These are phyloP conservation scores for Scleroderma citrinum DNA, from an alignment of 768 basidiomycete species.

Conservation along the genomic window DNA sequence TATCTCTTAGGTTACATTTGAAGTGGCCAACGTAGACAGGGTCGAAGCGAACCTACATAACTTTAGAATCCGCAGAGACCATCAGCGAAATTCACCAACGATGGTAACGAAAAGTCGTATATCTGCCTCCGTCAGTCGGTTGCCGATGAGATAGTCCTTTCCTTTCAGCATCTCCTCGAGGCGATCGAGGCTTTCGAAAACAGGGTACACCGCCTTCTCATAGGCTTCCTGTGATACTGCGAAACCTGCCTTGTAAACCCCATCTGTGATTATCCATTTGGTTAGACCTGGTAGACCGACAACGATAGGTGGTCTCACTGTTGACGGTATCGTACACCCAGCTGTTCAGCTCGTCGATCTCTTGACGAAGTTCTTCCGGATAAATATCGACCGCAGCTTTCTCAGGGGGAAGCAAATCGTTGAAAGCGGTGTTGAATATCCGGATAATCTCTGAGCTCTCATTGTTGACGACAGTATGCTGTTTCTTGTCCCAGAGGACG, in stretches of 20 bases:
- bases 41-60: slow-evolving; percentile 72
- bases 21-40: slow-evolving; percentile 89
- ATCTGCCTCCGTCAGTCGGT: slow-evolving; percentile 77
- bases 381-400: slow-evolving; percentile 70
- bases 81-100: slow-evolving; percentile 37
- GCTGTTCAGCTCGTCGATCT: slow-evolving; percentile 81
- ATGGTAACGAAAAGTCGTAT: slow-evolving; percentile 91
- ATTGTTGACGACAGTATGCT: slow-evolving; percentile 86
- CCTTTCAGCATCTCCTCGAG: slow-evolving; percentile 72
- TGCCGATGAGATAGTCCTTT: slow-evolving; percentile 82
- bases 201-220: slow-evolving; percentile 60
- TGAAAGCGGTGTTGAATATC: slow-evolving; percentile 84
- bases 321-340: slow-evolving; percentile 87
- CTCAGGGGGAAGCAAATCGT: slow-evolving; percentile 61
- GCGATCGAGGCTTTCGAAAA: slow-evolving; percentile 78
- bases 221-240: slow-evolving; percentile 80
- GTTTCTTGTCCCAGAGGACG: slow-evolving; percentile 89
- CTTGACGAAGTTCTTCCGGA: slow-evolving; percentile 58
- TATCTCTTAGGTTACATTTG: slow-evolving; percentile 86
- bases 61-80: neutral
- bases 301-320: slow-evolving; percentile 36
- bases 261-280: slow-evolving; percentile 42
- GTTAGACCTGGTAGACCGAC: neutral
- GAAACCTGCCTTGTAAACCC: slow-evolving; percentile 88
- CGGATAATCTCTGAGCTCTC: slow-evolving; percentile 95